Base-by-base conservation (phyloP, 1,284 basidiomycete genomes). In the Coniophora puteana region DNA sequence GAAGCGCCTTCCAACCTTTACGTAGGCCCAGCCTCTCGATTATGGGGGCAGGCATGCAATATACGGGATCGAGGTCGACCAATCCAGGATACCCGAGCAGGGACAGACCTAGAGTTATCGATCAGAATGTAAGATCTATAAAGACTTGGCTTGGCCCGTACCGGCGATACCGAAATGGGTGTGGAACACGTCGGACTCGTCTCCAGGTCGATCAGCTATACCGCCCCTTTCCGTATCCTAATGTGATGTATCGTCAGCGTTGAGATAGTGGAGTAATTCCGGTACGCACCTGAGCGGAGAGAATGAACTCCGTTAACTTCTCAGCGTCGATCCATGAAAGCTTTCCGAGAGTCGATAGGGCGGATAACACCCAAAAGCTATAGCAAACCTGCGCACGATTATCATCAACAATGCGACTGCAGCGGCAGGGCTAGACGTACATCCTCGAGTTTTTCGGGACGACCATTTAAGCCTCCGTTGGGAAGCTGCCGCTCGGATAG, bases 391-490 rank as follows among this genome's bases (percentile, higher is more conserved):
- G 48, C 5, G 22, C 29, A 20, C 14, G 28, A 35, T 4, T n/a
- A 21, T 36, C 8, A 36, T n/a, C n/a, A n/a, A n/a, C n/a, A n/a
- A n/a, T n/a, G n/a, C n/a, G n/a, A n/a, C n/a, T n/a, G n/a, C 10
- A 25, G 5, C 17, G 16, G n/a, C n/a, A 3, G 10, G 10, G 4
- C 7, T 7, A 13, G 26, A 58, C 83, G 54, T 51, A 94, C 94
- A 59, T 98, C 94, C 67, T 95, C 93, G n/a, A 98, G 72, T 68
- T 99, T 99, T 60, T 99, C 92, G 3, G 95, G 95, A 16, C 95
- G 74, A 0, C 95, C 95, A 52, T 99, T 98, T 45, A 99, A 69
- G 0, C 95, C 96, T 7, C 95, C 95, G 53, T 83, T 93, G 0
- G 93, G 87, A 8, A 97, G 70, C 60, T 99, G 95, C 7, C 95